phyloP scores from a whole-genome alignment of 768 basidiomycete species.

The Roridomyces roridus region DNA sequence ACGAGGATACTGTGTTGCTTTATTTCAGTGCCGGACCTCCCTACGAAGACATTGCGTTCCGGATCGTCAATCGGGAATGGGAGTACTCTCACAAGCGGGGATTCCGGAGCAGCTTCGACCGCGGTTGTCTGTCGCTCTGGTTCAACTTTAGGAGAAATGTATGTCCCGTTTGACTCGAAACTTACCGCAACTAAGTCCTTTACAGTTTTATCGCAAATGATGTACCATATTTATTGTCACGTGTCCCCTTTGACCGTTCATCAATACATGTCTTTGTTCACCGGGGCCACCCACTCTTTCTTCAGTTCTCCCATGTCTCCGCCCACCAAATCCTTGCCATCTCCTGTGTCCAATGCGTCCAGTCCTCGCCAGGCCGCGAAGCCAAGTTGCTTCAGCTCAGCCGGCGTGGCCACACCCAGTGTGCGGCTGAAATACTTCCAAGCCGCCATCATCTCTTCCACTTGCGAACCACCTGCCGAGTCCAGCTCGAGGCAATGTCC shows the following conservation, averaged over 20 bases:
- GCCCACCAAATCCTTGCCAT: conserved; percentile 4
- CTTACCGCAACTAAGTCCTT: conserved; percentile 21
- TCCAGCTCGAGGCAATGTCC: neutral
- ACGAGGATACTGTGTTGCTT: conserved; percentile 92
- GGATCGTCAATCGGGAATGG: conserved; percentile 98
- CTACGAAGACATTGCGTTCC: conserved; percentile 98
- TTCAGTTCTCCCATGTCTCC: neutral
- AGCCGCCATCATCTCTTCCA: conserved; percentile 1
- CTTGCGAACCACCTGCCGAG: neutral
- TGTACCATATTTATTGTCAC: conserved; percentile 25
- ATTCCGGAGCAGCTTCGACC: conserved; percentile 95
- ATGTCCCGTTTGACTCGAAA: conserved; percentile 39
- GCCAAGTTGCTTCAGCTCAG: neutral
- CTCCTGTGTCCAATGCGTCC: neutral
- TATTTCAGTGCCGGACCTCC: conserved; percentile 97
- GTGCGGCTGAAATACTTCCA: neutral
- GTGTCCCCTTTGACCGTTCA: too few relatives aligned
- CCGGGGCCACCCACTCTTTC: neutral
- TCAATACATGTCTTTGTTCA: conserved; percentile 6
- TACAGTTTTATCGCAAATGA: conserved; percentile 83
- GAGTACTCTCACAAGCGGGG: conserved; percentile 98
- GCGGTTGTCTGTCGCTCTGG: conserved; percentile 95
- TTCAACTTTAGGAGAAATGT: conserved; percentile 96
- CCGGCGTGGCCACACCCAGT: neutral
- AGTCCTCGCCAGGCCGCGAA: neutral